Percentiles rank a stretch among this genome's conserved stretches.
These are phyloP conservation scores for Clavispora santaluciae DNA, from an alignment of 805 yeast genomes.

Conservation along the genomic window DNA sequence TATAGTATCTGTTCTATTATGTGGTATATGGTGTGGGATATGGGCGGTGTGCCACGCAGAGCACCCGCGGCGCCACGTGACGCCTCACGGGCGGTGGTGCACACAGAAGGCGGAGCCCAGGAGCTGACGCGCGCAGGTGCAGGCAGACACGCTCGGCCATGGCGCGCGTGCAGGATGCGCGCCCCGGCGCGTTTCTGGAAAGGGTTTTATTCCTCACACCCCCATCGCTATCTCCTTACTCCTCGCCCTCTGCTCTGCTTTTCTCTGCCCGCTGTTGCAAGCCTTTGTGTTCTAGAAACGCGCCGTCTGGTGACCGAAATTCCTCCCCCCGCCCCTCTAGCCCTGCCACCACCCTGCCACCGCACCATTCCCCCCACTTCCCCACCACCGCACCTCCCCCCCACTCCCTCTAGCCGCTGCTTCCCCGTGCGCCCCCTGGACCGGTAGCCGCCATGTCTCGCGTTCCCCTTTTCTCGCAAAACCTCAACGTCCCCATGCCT, in stretches of 20 bases:
- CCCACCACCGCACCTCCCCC: background rate
- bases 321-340: too few relatives aligned
- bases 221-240: background rate
- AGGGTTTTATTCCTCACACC: slow-evolving; percentile 1
- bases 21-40: too few relatives aligned
- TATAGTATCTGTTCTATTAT: too few relatives aligned
- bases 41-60: too few relatives aligned
- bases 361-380: background rate
- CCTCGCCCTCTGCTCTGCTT: background rate
- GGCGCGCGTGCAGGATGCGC: slow-evolving; percentile 5
- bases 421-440: background rate
- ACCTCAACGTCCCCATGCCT: slow-evolving; percentile 5
- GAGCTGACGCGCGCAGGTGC: slow-evolving; percentile 2
- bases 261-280: background rate
- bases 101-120: background rate
- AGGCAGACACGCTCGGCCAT: slow-evolving; percentile 9
- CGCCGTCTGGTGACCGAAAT: background rate
- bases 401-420: background rate
- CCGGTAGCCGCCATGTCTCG: slow-evolving; percentile 5
- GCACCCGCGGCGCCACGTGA: background rate
- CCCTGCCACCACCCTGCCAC: background rate
- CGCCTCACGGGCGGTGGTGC: background rate
- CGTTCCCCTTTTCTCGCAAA: slow-evolving; percentile 11
- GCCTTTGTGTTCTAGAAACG: too few relatives aligned
- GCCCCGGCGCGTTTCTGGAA: slow-evolving; percentile 6